phyloP scores from a whole-genome alignment of 805 yeast species.

The Jamesozyma jinghongensis region DNA sequence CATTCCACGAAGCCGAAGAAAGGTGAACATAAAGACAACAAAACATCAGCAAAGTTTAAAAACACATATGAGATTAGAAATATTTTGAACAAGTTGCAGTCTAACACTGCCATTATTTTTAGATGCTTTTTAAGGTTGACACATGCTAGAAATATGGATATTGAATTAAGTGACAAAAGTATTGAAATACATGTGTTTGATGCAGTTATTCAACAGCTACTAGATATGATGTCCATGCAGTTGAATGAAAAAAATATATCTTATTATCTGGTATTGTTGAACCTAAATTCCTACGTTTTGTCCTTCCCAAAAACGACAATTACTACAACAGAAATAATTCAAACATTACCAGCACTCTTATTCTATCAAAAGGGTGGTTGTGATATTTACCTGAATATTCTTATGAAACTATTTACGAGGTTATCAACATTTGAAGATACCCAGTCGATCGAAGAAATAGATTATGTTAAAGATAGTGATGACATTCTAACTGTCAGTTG shows the following conservation, averaged over 20 bases:
- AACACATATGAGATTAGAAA: conserved; percentile 51
- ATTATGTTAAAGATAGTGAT: conserved; percentile 31
- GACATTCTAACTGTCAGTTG: conserved; percentile 33
- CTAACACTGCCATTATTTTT: conserved; percentile 35
- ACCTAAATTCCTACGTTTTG: conserved; percentile 31
- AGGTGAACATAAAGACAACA: conserved; percentile 31
- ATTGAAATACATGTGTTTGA: conserved; percentile 36
- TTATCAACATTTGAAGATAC: conserved; percentile 19
- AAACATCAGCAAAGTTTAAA: conserved; percentile 50
- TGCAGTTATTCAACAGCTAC: conserved; percentile 23
- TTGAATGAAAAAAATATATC: conserved; percentile 16
- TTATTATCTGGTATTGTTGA: conserved; percentile 31
- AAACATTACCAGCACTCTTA: conserved; percentile 36
- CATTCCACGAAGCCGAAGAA: conserved; percentile 36
- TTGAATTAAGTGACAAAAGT: conserved; percentile 30
- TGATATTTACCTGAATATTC: conserved; percentile 16
- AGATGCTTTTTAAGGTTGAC: conserved; percentile 38
- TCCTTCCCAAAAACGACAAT: conserved; percentile 27
- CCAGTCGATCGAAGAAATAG: conserved; percentile 30
- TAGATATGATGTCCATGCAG: conserved; percentile 18
- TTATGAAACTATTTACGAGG: conserved; percentile 17
- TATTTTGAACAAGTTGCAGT: conserved; percentile 41
- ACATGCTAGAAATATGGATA: conserved; percentile 32
- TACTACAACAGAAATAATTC: conserved; percentile 24
- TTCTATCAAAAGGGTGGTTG: conserved; percentile 47